Conservation (phyloP, 75 land plant genomes). For the Sequoia sempervirens region DNA sequence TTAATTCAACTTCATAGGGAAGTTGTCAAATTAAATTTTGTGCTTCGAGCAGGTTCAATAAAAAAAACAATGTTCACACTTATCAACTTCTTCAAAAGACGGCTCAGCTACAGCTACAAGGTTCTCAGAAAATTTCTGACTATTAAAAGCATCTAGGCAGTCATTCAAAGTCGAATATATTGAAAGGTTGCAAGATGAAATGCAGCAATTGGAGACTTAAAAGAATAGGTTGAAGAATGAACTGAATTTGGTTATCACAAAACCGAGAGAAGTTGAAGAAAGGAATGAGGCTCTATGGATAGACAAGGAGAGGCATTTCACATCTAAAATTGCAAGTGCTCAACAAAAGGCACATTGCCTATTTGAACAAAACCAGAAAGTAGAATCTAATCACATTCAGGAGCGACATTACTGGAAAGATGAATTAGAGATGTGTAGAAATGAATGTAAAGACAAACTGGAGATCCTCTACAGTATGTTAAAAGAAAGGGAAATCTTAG, state of each 20-base stretch:
- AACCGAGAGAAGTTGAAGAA: not conserved
- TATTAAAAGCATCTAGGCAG: not conserved
- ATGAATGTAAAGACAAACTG: not conserved
- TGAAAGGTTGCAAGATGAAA: not conserved
- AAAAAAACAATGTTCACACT: not conserved
- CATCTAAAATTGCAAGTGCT: not conserved
- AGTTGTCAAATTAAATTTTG: not conserved
- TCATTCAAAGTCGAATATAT: not conserved
- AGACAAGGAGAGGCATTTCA: constrained; percentile 1
- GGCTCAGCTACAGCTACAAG: not conserved
- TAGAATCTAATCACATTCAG: not conserved
- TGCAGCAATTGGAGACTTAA: not conserved
- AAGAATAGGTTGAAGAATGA: not conserved
- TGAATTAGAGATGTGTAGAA: not conserved
- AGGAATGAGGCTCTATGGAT: not conserved
- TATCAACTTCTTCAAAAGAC: not conserved
- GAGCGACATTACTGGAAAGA: not conserved
- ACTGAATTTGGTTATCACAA: not conserved
- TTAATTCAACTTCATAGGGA: not conserved
- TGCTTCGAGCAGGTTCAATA: not conserved
- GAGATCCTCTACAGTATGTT: not conserved
- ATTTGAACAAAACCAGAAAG: not conserved
- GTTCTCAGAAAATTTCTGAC: not conserved
- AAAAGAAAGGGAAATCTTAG: constrained; percentile 5
- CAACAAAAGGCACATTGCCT: not conserved